Evolutionary conservation across 805 yeast species (phyloP).

Genomic region (Yarrowia keelungensis): DNA sequence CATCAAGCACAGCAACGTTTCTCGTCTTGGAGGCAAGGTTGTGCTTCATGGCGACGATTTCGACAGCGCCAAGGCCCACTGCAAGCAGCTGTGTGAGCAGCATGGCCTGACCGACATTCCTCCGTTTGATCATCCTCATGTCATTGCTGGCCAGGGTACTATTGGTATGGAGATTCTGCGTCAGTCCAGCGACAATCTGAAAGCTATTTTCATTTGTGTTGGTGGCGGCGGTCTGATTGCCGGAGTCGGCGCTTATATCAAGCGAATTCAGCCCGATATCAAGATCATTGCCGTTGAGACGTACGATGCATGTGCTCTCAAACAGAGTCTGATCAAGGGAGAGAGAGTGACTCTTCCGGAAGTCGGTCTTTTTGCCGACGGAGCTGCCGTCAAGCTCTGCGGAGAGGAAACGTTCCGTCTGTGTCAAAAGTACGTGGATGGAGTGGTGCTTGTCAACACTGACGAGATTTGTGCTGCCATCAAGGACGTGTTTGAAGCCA

Average conservation of each 20-base stretch:
- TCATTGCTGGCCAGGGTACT: constrained; percentile 99
- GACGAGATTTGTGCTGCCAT: constrained; percentile 98
- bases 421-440: constrained; percentile 82
- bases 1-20: constrained; percentile 89
- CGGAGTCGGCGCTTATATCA: constrained; percentile 88
- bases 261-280: constrained; percentile 96
- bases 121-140: constrained; percentile 98
- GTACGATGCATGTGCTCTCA: constrained; percentile 91
- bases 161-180: constrained; percentile 91
- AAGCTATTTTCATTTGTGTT: constrained; percentile 88
- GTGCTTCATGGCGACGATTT: constrained; percentile 93
- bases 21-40: constrained; percentile 91
- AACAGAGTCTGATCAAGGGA: constrained; percentile 66
- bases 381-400: constrained; percentile 89
- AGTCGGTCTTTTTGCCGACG: constrained; percentile 99
- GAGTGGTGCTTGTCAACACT: constrained; percentile 80
- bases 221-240: constrained; percentile 98
- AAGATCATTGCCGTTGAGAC: constrained; percentile 97
- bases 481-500: constrained; percentile 94
- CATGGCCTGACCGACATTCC: constrained; percentile 88
- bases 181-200: constrained; percentile 79
- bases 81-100: constrained; percentile 70
- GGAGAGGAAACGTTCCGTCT: constrained; percentile 93
- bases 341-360: constrained; percentile 62
- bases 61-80: constrained; percentile 92